Evolutionary conservation across 345 rosid species (phyloP).

Genomic region (Salix arbutifolia): DNA sequence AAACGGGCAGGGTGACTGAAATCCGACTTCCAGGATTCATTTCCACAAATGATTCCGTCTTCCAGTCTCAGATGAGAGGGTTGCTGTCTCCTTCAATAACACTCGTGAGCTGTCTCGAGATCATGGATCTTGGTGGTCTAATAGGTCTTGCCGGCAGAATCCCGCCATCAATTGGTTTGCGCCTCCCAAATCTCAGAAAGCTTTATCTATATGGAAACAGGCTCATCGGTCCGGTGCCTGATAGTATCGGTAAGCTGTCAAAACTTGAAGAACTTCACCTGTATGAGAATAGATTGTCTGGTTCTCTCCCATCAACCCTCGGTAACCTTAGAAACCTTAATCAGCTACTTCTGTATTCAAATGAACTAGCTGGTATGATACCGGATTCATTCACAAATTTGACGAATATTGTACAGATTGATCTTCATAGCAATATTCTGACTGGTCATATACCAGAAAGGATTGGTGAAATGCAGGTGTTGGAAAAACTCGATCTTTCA

Average conservation of each 20-base stretch:
- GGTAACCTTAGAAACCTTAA: constrained; percentile 39
- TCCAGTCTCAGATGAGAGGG: constrained; percentile 49
- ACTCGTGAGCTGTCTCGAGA: constrained; percentile 37
- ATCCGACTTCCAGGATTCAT: constrained; percentile 46
- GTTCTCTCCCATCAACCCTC: constrained; percentile 39
- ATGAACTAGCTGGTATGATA: constrained; percentile 32
- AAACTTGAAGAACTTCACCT: constrained; percentile 44
- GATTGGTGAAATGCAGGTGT: constrained; percentile 34
- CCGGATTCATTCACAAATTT: constrained; percentile 39
- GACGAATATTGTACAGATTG: constrained; percentile 38
- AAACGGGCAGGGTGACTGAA: constrained; percentile 41
- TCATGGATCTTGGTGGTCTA: constrained; percentile 56
- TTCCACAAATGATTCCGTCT: constrained; percentile 24
- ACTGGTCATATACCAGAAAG: constrained; percentile 37
- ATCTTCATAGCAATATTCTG: constrained; percentile 40
- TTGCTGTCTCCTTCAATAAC: constrained; percentile 40
- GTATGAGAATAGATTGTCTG: constrained; percentile 45
- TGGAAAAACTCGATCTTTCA: constrained; percentile 49
- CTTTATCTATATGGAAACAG: constrained; percentile 50
- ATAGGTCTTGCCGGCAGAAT: constrained; percentile 38
- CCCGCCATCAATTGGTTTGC: constrained; percentile 39
- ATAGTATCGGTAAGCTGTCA: constrained; percentile 46
- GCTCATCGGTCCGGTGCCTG: constrained; percentile 39
- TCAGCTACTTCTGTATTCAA: constrained; percentile 37
- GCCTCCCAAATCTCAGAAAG: constrained; percentile 33